Conservation (phyloP, 1,284 basidiomycete species). For the Trametes sp. region DNA sequence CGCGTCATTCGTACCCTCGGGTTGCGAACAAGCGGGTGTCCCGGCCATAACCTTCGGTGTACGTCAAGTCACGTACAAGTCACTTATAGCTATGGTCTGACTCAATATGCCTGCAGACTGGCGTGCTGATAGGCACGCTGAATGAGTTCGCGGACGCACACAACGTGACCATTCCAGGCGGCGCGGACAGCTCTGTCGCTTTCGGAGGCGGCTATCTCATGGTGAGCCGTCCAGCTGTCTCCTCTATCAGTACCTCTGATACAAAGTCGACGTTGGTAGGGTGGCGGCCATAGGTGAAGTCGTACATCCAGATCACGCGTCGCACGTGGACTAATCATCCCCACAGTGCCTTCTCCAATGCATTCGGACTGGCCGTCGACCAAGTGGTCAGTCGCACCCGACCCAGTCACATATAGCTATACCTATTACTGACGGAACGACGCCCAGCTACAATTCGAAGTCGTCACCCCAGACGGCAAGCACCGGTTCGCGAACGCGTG, state of each 20-base stretch:
- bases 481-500: slow-evolving; percentile 46
- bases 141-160: slow-evolving; percentile 26
- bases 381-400: slow-evolving; percentile 36
- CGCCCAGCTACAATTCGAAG: slow-evolving; percentile 40
- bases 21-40: background rate
- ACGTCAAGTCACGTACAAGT: background rate
- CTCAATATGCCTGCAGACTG: background rate
- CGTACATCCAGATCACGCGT: background rate
- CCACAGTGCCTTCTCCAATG: slow-evolving; percentile 43
- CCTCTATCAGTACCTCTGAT: background rate
- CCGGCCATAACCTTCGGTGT: slow-evolving; percentile 13
- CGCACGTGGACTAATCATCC: slow-evolving; percentile 34
- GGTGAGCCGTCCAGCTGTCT: slow-evolving; percentile 13
- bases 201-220: slow-evolving; percentile 40
- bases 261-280: background rate
- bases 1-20: background rate
- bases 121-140: slow-evolving; percentile 1
- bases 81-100: background rate
- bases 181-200: slow-evolving; percentile 38
- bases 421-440: slow-evolving; percentile 24
- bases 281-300: background rate
- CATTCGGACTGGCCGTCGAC: slow-evolving; percentile 47
- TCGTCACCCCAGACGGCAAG: slow-evolving; percentile 48
- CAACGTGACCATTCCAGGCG: slow-evolving; percentile 42
- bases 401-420: background rate